phyloP scores from a whole-genome alignment of 306 rosid genomes.

The Betula pendula region DNA sequence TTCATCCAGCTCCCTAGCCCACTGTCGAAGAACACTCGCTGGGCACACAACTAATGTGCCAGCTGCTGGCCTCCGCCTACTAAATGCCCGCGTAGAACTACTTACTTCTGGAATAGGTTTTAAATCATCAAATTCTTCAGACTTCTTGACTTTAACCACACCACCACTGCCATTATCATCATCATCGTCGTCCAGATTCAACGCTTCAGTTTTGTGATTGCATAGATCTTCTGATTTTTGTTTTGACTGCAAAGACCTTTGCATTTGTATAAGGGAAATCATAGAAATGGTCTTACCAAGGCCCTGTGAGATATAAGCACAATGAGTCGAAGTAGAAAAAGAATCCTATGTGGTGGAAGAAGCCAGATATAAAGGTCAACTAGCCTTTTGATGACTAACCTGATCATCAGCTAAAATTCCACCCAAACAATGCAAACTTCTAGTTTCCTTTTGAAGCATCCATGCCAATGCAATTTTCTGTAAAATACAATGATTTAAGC shows the following conservation, averaged over 20 bases:
- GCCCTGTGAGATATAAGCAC: slow-evolving; percentile 61
- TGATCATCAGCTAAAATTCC: slow-evolving; percentile 99
- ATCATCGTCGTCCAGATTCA: slow-evolving; percentile 86
- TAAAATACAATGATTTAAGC: slow-evolving; percentile 28
- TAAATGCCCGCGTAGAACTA: slow-evolving; percentile 47
- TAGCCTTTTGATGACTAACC: slow-evolving; percentile 43
- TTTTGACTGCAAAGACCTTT: slow-evolving; percentile 60
- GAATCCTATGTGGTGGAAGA: slow-evolving; percentile 4
- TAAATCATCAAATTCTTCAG: slow-evolving; percentile 47
- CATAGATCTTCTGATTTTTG: slow-evolving; percentile 53
- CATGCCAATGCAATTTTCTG: slow-evolving; percentile 97
- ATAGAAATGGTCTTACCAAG: slow-evolving; percentile 97
- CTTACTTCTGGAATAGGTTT: slow-evolving; percentile 55
- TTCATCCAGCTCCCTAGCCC: slow-evolving; percentile 92
- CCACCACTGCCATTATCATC: slow-evolving; percentile 53
- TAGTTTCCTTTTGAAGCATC: slow-evolving; percentile 95
- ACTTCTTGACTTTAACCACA: slow-evolving; percentile 41
- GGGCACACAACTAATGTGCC: slow-evolving; percentile 98
- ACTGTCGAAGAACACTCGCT: slow-evolving; percentile 93
- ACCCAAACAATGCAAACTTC: slow-evolving; percentile 93
- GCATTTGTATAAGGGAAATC: slow-evolving; percentile 91
- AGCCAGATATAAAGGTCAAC: slow-evolving; percentile 16
- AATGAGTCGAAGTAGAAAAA: slow-evolving; percentile 25
- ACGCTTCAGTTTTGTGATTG: slow-evolving; percentile 69
- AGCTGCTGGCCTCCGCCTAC: slow-evolving; percentile 90